These are phyloP conservation scores for Euphorbia pulcherrima DNA, from an alignment of 345 rosid species.

Conservation along the genomic window DNA sequence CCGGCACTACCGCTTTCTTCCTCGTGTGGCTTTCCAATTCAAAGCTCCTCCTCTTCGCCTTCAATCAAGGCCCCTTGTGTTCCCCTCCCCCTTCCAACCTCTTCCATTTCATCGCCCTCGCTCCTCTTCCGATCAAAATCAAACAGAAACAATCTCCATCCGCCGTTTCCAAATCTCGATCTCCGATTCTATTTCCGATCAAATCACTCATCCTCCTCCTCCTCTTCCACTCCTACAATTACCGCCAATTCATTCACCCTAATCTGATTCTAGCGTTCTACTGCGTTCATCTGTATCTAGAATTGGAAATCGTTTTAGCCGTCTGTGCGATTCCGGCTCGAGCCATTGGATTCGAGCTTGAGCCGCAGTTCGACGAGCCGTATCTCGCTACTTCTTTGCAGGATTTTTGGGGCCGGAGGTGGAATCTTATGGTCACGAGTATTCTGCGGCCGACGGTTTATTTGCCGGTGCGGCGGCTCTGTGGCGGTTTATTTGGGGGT, in stretches of 20 bases:
- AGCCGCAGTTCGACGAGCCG: constrained; percentile 63
- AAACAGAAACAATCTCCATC: neutral
- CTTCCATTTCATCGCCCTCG: neutral
- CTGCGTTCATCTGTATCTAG: constrained; percentile 39
- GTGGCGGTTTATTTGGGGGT: constrained; percentile 17
- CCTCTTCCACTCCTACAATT: constrained; percentile 30
- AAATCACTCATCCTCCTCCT: constrained; percentile 21
- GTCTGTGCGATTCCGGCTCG: constrained; percentile 33
- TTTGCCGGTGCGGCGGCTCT: constrained; percentile 35
- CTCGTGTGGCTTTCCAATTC: constrained; percentile 15
- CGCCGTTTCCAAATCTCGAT: neutral
- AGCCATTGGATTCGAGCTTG: constrained; percentile 45
- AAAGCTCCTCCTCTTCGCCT: constrained; percentile 17
- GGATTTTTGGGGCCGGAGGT: constrained; percentile 76
- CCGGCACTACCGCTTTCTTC: neutral
- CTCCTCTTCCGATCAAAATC: constrained; percentile 13
- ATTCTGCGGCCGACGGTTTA: constrained; percentile 53
- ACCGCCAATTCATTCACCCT: constrained; percentile 31
- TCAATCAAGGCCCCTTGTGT: constrained; percentile 4
- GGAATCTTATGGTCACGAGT: constrained; percentile 62
- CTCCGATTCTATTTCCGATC: neutral
- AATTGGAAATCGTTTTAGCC: constrained; percentile 38
- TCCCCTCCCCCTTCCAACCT: neutral
- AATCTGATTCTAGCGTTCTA: constrained; percentile 28
- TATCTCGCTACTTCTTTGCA: constrained; percentile 63